Conservation (phyloP, 2,329 filamentous ascomycete genomes). For the Pseudonectria foliicola region DNA sequence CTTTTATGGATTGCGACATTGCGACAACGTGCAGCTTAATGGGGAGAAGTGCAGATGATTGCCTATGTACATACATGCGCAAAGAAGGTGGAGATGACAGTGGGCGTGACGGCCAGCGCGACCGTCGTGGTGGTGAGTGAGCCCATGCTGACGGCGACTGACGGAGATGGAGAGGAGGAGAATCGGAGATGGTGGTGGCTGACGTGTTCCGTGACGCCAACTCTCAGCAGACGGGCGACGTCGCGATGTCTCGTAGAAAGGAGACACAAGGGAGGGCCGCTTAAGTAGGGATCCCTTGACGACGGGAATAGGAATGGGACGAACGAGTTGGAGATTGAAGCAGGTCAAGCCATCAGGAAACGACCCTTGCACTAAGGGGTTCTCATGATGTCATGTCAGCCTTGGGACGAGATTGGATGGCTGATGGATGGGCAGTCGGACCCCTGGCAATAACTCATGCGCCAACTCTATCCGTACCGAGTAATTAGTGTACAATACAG, state of each 20-base stretch:
- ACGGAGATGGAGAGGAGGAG: not conserved
- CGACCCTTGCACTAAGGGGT: not conserved
- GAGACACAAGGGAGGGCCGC: not conserved
- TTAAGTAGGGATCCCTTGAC: no score
- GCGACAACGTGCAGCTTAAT: constrained; percentile 1
- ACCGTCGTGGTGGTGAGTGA: constrained; percentile 73
- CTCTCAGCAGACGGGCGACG: not conserved
- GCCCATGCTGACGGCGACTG: constrained; percentile 33
- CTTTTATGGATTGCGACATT: not conserved
- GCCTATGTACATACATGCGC: constrained; percentile 66
- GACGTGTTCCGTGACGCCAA: no score
- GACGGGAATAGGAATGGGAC: no score
- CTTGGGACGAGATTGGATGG: not conserved
- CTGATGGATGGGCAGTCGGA: no score
- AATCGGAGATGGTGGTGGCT: no score
- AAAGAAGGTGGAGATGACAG: constrained; percentile 77
- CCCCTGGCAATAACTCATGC: no score
- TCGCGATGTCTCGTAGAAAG: not conserved
- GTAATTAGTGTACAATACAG: no score
- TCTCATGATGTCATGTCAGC: constrained; percentile 1
- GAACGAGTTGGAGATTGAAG: no score
- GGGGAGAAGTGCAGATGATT: no score
- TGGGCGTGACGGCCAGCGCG: constrained; percentile 76
- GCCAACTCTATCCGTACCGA: no score
- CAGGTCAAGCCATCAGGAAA: not conserved